Evolutionary conservation across 169 alveolate species (phyloP), one percentile per base, ranked within the genome.

Genomic region (Plasmodium relictum): DNA sequence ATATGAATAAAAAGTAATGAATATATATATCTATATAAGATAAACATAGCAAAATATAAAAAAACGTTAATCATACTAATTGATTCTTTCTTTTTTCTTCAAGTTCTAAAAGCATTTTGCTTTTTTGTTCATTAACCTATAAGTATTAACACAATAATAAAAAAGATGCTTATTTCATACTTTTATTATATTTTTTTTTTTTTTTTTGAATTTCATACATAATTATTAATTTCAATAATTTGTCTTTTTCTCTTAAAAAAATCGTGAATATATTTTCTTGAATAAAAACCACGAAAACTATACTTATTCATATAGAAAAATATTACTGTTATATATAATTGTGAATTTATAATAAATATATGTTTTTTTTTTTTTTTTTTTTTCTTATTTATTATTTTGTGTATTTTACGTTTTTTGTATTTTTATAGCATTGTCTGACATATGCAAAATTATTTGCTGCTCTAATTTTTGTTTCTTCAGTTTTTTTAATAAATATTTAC

Each of bases 251-350:
- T 52, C 80, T 58, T 80, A 80, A 52, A 80, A 71, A 48, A 80
- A 71, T 80, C 80, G 71, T 80, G 90, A 20, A 80, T 54, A 44
- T 80, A 80, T 80, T 80, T 80, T 72, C 90, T 80, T 26, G 90
- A 80, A 41, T 66, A 80, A 20, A 18, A 80, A 18, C 90, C 90
- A 24, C 90, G 66, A 56, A 66, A 80, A 22, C 90, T 80, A 54
- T 26, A 24, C 39, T 16, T 24, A 50, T 63, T 20, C 37, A 41
- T 37, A 61, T 9, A 24, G 6, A 22, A 39, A 62, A 45, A 31
- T 6, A 0, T 22, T 22, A 24, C 22, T 1, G 10, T 24, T 62
- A 24, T 62, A 18, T 2, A 24, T 26, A 62, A 6, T 18, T 1
- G 6, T 1, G 22, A 20, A 62, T 16, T 24, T 62, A 10, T 0